Base-by-base conservation (phyloP, 176 grass and related monocot species). In the Aegilops umbellulata region DNA sequence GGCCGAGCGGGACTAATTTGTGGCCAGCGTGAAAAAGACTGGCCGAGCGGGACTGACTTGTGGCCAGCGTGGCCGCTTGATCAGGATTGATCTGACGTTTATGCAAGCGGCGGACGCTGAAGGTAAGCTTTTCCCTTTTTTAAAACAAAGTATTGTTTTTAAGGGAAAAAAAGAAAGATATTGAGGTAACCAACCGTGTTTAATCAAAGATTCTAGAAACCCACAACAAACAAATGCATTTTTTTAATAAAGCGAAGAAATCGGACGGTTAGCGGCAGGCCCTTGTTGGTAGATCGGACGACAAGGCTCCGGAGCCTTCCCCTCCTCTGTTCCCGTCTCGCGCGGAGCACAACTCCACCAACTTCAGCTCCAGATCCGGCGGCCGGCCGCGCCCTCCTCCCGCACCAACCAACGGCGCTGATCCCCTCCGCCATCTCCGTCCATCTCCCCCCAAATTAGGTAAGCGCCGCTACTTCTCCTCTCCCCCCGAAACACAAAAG, bases 341-440 rank as follows among this genome's bases (percentile, higher is more conserved):
- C 30, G 31, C 30, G 13, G 63, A 65, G 29, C 63, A 14, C 63
- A 20, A 35, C 30, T 83, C 84, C 20, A 57, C 89, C 24, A 58
- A 58, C 72, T 30, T 27, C 31, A 13, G 38, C 84, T 83, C 24
- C 75, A 87, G 85, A 91, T 91, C 89, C 76, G 89, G 89, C 85
- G 89, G 89, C 85, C 89, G 85, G 60, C 36, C 22, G 79, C 73
- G 60, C 30, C 82, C 82, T 82, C 71, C n/a, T 35, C 69, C 69
- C 16, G 61, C 60, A n/a, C 77, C 66, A 91, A 80, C 81, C 85
- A 84, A 91, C 89, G 89, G 85, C 67, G 80, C 89, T 87, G 89
- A 91, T 91, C 81, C 36, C 68, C 81, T 84, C 80, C 89, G 75
- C 85, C 85, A 65, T 90, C 89, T 78, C 88, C 88, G 88, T 78